Evolutionary conservation across 2,329 filamentous ascomycete species (phyloP).

Genomic region (Aureobasidium sp.): DNA sequence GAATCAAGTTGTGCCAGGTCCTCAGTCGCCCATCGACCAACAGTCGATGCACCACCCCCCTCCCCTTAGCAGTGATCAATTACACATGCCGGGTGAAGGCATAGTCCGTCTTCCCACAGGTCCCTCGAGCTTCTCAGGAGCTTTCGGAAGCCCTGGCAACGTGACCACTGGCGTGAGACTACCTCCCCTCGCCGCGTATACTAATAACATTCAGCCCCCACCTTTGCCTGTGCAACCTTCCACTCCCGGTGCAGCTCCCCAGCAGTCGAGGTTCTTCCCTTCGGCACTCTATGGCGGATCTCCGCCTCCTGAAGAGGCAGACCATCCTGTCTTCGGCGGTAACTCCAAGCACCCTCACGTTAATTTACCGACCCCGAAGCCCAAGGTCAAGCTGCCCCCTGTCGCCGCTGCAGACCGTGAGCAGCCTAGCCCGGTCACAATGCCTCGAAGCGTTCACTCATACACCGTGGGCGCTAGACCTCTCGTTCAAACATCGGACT

Average conservation of each 20-base stretch:
- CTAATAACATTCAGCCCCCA: conserved; percentile 18
- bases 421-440: conserved; percentile 35
- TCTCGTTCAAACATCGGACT: conserved; percentile 46
- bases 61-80: conserved; percentile 19
- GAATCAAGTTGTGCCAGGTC: background rate
- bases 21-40: conserved; percentile 25
- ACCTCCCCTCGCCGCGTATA: conserved; percentile 19
- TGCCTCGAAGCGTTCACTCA: conserved; percentile 34
- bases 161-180: conserved; percentile 18
- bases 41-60: conserved; percentile 23
- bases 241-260: background rate
- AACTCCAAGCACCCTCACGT: conserved; percentile 60
- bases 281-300: conserved; percentile 40
- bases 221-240: conserved; percentile 3
- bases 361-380: conserved; percentile 60
- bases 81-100: conserved; percentile 21
- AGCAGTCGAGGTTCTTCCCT: conserved; percentile 33
- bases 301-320: conserved; percentile 65
- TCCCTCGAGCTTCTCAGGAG: conserved; percentile 4
- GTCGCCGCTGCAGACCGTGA: conserved; percentile 32
- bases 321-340: conserved; percentile 66
- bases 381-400: conserved; percentile 76
- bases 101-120: conserved; percentile 27
- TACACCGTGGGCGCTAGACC: conserved; percentile 35
- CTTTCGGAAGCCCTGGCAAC: background rate